These are phyloP conservation scores for Epichloe gansuensis DNA, from an alignment of 2,329 filamentous ascomycete species.

Conservation along the genomic window DNA sequence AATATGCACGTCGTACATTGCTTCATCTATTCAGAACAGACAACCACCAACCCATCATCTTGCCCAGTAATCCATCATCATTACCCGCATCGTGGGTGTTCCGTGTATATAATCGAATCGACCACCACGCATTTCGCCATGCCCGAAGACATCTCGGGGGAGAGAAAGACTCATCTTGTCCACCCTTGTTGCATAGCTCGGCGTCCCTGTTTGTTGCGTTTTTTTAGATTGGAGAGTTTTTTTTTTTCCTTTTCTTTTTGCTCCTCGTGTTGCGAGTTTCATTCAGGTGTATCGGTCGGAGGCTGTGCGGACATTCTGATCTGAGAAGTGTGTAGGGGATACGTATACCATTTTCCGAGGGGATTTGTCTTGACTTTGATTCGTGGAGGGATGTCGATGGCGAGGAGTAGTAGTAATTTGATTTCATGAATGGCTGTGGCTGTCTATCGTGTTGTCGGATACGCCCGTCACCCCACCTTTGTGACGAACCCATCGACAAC, in stretches of 20 bases:
- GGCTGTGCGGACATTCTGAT: not conserved
- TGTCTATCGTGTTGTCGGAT: too few relatives aligned
- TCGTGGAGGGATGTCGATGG: too few relatives aligned
- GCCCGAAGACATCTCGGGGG: not conserved
- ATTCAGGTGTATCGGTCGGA: not conserved
- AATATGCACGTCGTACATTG: constrained; percentile 7
- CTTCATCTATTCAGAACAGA: too few relatives aligned
- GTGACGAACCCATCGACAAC: too few relatives aligned
- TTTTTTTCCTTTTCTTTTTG: not conserved
- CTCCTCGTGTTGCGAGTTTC: not conserved
- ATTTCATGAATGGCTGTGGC: too few relatives aligned
- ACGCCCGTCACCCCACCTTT: too few relatives aligned
- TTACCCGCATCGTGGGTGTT: not conserved
- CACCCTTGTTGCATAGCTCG: constrained; percentile 1
- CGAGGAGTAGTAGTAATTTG: too few relatives aligned
- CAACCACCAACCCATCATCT: not conserved
- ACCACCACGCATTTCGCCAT: not conserved
- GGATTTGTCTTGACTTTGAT: not conserved
- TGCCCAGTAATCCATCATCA: not conserved
- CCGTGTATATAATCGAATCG: constrained; percentile 1
- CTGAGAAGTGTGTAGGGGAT: not conserved
- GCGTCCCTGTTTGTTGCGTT: constrained; percentile 1
- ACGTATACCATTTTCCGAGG: not conserved
- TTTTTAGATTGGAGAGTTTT: not conserved
- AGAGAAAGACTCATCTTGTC: not conserved